Percentiles rank a stretch among this genome's conserved stretches.
phyloP scores from a whole-genome alignment of 78 protist genomes.

The Polysphondylium violaceum region DNA sequence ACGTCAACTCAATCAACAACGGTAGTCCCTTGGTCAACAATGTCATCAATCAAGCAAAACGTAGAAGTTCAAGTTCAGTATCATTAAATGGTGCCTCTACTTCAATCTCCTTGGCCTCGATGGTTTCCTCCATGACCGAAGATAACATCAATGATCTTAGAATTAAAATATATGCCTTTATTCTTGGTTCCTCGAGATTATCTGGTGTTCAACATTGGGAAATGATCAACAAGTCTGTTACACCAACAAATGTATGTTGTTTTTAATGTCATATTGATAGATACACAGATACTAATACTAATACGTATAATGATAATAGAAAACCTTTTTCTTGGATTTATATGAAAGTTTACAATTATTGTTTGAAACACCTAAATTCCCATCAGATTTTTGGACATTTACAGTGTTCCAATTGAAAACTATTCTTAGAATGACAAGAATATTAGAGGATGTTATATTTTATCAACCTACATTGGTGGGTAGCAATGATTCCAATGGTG shows the following conservation, averaged over 20 bases:
- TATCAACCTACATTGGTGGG: neutral
- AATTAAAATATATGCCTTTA: conserved; percentile 62
- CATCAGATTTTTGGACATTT: conserved; percentile 77
- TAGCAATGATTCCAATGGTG: neutral
- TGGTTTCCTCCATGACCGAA: conserved; percentile 44
- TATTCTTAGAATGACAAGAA: conserved; percentile 63
- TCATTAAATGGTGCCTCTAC: conserved; percentile 45
- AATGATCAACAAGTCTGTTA: conserved; percentile 29
- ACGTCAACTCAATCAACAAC: neutral
- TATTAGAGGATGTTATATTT: conserved; percentile 65
- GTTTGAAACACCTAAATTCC: conserved; percentile 72
- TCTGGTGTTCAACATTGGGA: conserved; percentile 78
- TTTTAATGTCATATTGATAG: no score
- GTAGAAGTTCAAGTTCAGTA: conserved; percentile 45
- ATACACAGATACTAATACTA: neutral
- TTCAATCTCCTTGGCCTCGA: conserved; percentile 15
- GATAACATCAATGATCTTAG: conserved; percentile 45
- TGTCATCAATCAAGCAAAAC: neutral
- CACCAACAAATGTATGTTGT: neutral
- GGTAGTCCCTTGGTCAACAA: neutral
- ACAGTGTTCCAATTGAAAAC: conserved; percentile 74
- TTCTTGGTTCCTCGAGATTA: conserved; percentile 57
- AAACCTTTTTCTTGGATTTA: conserved; percentile 58
- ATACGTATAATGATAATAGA: neutral
- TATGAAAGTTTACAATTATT: conserved; percentile 43